Evolutionary conservation across 2,329 filamentous ascomycete genomes (phyloP), one percentile per base, ranked within the genome.

Genomic region (Dactylellina sp.): DNA sequence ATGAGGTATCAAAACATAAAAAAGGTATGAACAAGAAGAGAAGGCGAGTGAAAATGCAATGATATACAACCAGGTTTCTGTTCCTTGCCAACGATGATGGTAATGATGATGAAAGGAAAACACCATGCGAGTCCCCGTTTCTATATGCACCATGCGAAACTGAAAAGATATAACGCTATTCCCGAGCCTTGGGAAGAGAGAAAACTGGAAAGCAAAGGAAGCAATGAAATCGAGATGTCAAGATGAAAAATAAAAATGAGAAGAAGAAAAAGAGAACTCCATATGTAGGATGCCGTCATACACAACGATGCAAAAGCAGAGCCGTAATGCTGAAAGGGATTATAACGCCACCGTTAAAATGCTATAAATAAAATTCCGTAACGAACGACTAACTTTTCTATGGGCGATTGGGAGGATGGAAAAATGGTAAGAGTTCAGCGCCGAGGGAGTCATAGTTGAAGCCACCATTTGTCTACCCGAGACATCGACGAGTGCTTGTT

Each of bases 401-500:
- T 39, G 37, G n/a, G n/a, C n/a, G n/a, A 40, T 12, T 6, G 4
- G 11, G 44, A 18, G 14, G 25, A 20, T 22, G 25, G 47, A 55
- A 47, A 47, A 24, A 49, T 12, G 52, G 40, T n/a, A 32, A 25
- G 37, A 28, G 50, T 65, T 66, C 56, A 60, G 24, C 55, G 28
- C 7, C 37, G 49, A 47, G 60, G 65, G 28, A 52, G 61, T 74
- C 70, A 74, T 74, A 74, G 65, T 37, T 74, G 70, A 22, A 74
- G 24, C 70, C 70, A 74, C 70, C 70, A 74, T n/a, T 53, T 61
- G 49, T 74, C 70, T 50, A 74, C 70, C 55, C 70, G 61, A 37
- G 70, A 74, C 39, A 74, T 57, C n/a, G 70, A 49, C 16, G 61
- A 60, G 4, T 59, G 52, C 16, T 53, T 57, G 37, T 28, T 25